These are phyloP conservation scores for Citrus unshiu DNA, from an alignment of 345 rosid species.

Conservation along the genomic window DNA sequence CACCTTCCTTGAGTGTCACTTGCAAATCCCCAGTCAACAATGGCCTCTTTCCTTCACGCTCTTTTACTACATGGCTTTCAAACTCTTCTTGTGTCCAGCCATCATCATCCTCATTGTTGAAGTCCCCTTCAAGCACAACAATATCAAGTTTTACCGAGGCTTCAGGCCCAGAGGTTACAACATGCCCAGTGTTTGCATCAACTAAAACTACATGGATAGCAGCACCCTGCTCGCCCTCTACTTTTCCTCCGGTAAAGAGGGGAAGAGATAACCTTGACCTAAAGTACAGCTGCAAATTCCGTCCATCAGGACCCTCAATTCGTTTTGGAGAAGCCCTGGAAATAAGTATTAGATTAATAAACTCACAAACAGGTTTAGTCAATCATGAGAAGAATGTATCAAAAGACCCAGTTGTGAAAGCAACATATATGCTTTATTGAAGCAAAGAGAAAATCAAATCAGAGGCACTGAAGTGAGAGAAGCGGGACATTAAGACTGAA, in stretches of 20 bases:
- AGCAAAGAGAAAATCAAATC: neutral
- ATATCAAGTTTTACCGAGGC: constrained; percentile 74
- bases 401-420: neutral
- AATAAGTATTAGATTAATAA: constrained; percentile 6
- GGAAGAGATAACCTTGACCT: constrained; percentile 94
- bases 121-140: constrained; percentile 95
- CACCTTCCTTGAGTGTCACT: constrained; percentile 94
- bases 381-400: neutral
- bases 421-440: neutral
- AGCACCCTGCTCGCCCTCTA: constrained; percentile 99
- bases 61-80: constrained; percentile 91
- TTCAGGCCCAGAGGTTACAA: constrained; percentile 77
- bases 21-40: constrained; percentile 81
- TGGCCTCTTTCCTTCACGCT: constrained; percentile 96
- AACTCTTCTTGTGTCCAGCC: constrained; percentile 90
- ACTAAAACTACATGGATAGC: constrained; percentile 75
- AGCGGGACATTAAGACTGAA: neutral
- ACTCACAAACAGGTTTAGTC: neutral
- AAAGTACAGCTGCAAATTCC: constrained; percentile 70
- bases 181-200: constrained; percentile 68
- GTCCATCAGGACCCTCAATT: constrained; percentile 89
- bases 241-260: constrained; percentile 94
- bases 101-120: constrained; percentile 88
- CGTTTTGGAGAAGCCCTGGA: constrained; percentile 80
- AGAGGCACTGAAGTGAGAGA: neutral